Percentiles rank a stretch among this genome's conserved stretches.
Evolutionary conservation across 257 asterid species (phyloP).

Genomic region (Jacaranda mimosifolia): DNA sequence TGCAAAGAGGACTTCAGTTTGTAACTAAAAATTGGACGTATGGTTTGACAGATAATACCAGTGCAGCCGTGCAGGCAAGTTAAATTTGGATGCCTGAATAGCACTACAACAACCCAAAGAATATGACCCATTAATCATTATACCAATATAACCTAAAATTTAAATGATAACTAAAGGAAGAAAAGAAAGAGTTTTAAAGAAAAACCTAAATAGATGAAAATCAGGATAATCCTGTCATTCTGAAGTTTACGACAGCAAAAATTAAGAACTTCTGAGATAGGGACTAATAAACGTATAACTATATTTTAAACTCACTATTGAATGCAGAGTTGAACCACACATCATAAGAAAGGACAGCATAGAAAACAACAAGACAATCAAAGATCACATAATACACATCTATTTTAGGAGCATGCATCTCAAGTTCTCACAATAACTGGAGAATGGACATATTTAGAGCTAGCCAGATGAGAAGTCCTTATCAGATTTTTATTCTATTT

Average conservation of each 20-base stretch:
- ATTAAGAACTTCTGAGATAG: background rate
- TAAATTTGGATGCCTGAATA: constrained; percentile 15
- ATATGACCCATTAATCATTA: background rate
- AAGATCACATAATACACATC: background rate
- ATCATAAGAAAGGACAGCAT: constrained; percentile 11
- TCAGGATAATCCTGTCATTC: background rate
- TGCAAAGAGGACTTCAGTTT: constrained; percentile 42
- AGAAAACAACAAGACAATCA: background rate
- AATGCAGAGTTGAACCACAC: background rate
- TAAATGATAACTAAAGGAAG: background rate
- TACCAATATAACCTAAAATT: background rate
- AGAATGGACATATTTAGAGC: background rate
- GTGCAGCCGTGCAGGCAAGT: background rate
- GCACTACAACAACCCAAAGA: background rate
- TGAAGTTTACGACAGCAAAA: background rate
- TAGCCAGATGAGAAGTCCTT: background rate
- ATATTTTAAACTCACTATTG: background rate
- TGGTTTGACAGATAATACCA: background rate
- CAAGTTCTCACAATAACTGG: background rate
- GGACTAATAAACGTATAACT: background rate
- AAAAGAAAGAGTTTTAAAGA: background rate
- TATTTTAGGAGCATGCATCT: background rate
- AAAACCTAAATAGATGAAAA: background rate
- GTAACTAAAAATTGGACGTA: constrained; percentile 8
- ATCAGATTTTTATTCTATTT: background rate